phyloP scores from a whole-genome alignment of 2,329 filamentous ascomycete genomes.

The Sporothrix mexicana region DNA sequence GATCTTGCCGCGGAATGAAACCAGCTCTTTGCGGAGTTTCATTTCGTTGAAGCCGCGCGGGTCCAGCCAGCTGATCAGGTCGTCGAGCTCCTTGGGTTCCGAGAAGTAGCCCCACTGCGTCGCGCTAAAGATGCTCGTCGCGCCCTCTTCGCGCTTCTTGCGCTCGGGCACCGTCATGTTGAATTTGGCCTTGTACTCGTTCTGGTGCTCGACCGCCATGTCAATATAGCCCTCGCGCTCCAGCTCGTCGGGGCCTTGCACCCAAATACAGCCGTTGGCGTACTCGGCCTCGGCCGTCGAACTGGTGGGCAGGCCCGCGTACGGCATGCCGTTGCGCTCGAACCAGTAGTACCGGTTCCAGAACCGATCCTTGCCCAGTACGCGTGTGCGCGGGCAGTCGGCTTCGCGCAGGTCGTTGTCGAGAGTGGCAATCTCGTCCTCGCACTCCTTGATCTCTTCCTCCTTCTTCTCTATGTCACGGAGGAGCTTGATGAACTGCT shows the following conservation, averaged over 20 bases:
- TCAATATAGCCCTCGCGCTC: conserved; percentile 88
- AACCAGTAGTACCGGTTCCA: conserved; percentile 99
- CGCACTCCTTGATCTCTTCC: conserved; percentile 76
- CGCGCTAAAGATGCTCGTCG: conserved; percentile 76
- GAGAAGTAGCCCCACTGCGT: conserved; percentile 91
- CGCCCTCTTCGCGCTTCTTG: conserved; percentile 83
- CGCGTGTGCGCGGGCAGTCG: conserved; percentile 86
- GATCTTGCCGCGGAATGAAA: conserved; percentile 77
- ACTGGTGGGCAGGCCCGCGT: conserved; percentile 82
- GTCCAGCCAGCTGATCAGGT: conserved; percentile 86
- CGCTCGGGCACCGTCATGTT: conserved; percentile 84
- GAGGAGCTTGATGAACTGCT: conserved; percentile 84
- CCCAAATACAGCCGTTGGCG: conserved; percentile 93
- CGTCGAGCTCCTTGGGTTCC: conserved; percentile 76
- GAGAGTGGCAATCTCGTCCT: conserved; percentile 81
- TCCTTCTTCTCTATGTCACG: conserved; percentile 91
- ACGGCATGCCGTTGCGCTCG: conserved; percentile 97
- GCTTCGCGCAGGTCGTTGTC: conserved; percentile 94
- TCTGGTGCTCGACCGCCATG: conserved; percentile 70
- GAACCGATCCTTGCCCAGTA: conserved; percentile 92
- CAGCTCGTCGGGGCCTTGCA: conserved; percentile 91
- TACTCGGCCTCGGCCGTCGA: conserved; percentile 88
- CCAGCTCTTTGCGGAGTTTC: conserved; percentile 85
- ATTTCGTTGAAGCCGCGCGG: conserved; percentile 83
- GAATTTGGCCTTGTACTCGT: conserved; percentile 77